Conservation (phyloP, 495 filamentous ascomycete genomes). For the Talaromyces liani region DNA sequence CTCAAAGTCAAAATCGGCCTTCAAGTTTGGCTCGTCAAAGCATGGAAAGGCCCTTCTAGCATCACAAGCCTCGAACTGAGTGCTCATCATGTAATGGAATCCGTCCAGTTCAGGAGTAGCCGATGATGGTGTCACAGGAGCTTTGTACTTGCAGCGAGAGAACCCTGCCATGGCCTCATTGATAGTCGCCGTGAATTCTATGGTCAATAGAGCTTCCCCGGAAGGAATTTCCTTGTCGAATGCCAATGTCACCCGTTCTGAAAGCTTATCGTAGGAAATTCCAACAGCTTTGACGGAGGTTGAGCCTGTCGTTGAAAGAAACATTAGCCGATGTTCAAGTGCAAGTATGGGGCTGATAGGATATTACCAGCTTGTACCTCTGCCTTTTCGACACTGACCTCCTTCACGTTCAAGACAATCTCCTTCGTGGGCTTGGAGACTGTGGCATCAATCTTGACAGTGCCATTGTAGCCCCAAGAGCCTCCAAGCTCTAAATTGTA, state of each 20-base stretch:
- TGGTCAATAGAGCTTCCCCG: slow-evolving; percentile 48
- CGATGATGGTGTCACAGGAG: slow-evolving; percentile 54
- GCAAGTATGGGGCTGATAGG: slow-evolving; percentile 7
- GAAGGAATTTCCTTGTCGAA: slow-evolving; percentile 60
- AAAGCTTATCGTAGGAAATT: slow-evolving; percentile 70
- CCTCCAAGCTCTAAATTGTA: slow-evolving; percentile 66
- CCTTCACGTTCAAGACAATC: slow-evolving; percentile 63
- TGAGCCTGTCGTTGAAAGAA: background rate
- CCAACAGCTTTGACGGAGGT: slow-evolving; percentile 46
- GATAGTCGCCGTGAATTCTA: slow-evolving; percentile 78
- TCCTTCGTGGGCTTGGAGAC: slow-evolving; percentile 56
- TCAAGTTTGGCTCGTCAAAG: slow-evolving; percentile 96
- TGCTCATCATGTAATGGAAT: slow-evolving; percentile 88
- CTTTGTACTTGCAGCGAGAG: slow-evolving; percentile 92
- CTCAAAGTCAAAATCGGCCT: slow-evolving; percentile 88
- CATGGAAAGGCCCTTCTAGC: slow-evolving; percentile 91
- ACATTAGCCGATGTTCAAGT: background rate
- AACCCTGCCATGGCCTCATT: slow-evolving; percentile 97
- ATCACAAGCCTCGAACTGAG: slow-evolving; percentile 95
- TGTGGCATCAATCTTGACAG: slow-evolving; percentile 55
- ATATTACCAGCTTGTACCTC: slow-evolving; percentile 28
- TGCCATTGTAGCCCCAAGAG: slow-evolving; percentile 76
- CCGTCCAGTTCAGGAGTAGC: slow-evolving; percentile 73
- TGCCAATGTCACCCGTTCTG: slow-evolving; percentile 67
- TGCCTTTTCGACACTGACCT: slow-evolving; percentile 32